Evolutionary conservation across 75 land plant genomes (phyloP).

Genomic region (Pinus taeda): DNA sequence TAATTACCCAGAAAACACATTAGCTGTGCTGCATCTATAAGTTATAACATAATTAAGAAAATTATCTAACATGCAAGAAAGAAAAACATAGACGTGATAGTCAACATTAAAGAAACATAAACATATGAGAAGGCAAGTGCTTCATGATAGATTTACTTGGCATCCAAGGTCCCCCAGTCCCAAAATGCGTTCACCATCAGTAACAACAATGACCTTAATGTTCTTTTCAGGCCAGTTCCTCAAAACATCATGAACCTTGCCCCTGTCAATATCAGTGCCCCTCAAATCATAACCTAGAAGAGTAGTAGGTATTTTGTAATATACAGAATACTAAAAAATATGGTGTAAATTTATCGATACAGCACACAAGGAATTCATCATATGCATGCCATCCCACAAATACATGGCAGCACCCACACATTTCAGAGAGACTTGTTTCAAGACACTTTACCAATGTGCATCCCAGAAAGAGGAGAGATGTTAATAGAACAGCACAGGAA

Average conservation of each 20-base stretch:
- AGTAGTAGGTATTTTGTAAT: background rate
- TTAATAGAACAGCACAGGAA: background rate
- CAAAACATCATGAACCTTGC: slow-evolving; percentile 34
- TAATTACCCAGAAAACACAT: background rate
- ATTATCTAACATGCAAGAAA: background rate
- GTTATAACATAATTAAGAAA: background rate
- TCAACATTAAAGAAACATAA: background rate
- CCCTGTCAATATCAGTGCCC: slow-evolving; percentile 21
- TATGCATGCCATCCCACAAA: background rate
- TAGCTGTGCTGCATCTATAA: background rate
- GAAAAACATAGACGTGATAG: background rate
- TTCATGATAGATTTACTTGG: slow-evolving; percentile 14
- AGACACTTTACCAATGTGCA: background rate
- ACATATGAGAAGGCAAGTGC: background rate
- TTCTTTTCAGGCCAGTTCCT: slow-evolving; percentile 50
- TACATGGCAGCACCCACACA: background rate
- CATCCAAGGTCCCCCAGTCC: slow-evolving; percentile 54
- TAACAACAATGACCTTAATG: slow-evolving; percentile 49
- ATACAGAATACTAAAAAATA: background rate
- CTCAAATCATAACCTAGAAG: slow-evolving; percentile 4
- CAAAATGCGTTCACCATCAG: slow-evolving; percentile 50
- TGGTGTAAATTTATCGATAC: background rate
- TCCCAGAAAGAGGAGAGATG: background rate
- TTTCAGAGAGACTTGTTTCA: background rate
- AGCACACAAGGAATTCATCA: slow-evolving; percentile 6